phyloP scores from a whole-genome alignment of 106 monocot species.

The Ottelia alismoides region DNA sequence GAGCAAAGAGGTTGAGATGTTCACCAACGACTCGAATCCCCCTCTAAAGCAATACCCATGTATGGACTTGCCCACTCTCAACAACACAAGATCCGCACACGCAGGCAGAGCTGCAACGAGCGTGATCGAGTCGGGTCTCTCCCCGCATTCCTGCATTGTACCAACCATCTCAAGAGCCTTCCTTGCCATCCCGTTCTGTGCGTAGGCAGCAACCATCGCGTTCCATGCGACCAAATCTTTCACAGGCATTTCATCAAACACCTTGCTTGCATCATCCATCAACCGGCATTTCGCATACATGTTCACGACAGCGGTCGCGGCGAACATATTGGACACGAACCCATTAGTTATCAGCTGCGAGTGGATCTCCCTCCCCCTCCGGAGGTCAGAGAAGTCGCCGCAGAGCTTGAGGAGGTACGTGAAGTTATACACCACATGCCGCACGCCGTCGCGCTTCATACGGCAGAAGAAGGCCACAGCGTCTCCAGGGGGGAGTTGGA shows the following conservation, averaged over 20 bases:
- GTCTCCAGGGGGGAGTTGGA: conserved; percentile 1
- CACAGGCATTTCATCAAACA: conserved; percentile 50
- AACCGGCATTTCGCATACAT: conserved; percentile 64
- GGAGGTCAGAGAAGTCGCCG: conserved; percentile 29
- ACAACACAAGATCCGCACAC: conserved; percentile 26
- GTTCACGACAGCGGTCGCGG: conserved; percentile 53
- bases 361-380: conserved; percentile 45
- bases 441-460: conserved; percentile 28
- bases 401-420: conserved; percentile 64
- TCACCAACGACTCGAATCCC: conserved; percentile 36
- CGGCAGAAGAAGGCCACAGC: conserved; percentile 21
- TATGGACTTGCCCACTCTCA: conserved; percentile 26
- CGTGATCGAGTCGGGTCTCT: conserved; percentile 47
- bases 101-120: conserved; percentile 54
- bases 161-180: conserved; percentile 37
- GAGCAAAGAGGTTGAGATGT: conserved; percentile 44
- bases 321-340: conserved; percentile 25
- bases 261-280: conserved; percentile 27
- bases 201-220: conserved; percentile 46
- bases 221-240: conserved; percentile 80
- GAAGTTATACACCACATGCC: conserved; percentile 30
- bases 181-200: conserved; percentile 34
- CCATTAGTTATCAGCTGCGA: conserved; percentile 40
- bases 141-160: conserved; percentile 25
- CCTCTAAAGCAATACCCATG: conserved; percentile 45